phyloP scores from a whole-genome alignment of 306 rosid species.

The Psophocarpus tetragonolobus region DNA sequence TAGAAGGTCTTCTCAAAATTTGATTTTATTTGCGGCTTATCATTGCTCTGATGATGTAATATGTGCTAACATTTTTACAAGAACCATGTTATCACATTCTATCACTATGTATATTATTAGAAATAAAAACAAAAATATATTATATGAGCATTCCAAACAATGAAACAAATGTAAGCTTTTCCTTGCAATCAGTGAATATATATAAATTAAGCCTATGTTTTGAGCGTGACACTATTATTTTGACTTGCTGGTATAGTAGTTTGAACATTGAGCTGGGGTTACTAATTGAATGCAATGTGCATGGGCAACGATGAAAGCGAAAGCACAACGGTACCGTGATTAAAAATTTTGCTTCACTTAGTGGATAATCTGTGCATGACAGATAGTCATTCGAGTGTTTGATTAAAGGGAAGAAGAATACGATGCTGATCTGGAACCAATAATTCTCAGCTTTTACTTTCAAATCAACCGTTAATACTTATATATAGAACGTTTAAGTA shows the following conservation, averaged over 20 bases:
- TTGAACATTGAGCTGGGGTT: conserved; percentile 32
- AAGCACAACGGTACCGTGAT: conserved; percentile 42
- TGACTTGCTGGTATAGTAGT: conserved; percentile 38
- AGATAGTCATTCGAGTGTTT: conserved; percentile 5
- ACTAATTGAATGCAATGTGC: conserved; percentile 27
- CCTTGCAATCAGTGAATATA: not conserved
- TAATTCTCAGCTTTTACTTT: not conserved
- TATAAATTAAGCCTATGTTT: conserved; percentile 7
- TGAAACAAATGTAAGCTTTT: not conserved
- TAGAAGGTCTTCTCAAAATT: conserved; percentile 32
- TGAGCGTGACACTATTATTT: conserved; percentile 33
- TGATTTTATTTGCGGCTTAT: conserved; percentile 21
- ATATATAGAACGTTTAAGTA: conserved; percentile 19
- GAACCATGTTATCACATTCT: not conserved
- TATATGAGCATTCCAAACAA: not conserved
- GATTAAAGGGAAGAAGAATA: conserved; percentile 8
- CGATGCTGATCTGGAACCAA: not conserved
- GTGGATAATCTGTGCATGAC: conserved; percentile 33
- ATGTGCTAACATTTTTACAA: not conserved
- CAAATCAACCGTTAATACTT: conserved; percentile 1
- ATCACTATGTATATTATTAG: not conserved
- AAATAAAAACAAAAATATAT: not conserved
- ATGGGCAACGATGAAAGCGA: conserved; percentile 42
- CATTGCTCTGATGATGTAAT: not conserved
- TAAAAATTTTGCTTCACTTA: conserved; percentile 3